phyloP scores from a whole-genome alignment of 177 flowering plant genomes.

The Vitis hybrid region DNA sequence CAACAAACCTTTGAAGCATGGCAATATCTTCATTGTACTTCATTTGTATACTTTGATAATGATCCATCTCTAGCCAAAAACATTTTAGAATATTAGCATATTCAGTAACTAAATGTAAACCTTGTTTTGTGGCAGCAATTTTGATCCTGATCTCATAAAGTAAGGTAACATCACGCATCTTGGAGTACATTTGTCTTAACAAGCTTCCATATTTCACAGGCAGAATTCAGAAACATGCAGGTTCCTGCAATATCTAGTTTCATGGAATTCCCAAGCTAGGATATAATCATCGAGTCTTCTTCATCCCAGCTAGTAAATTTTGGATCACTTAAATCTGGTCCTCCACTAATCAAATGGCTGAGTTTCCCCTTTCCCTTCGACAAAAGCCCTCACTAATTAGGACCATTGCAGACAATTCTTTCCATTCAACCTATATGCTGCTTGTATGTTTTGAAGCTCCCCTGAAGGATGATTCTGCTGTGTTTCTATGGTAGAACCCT shows the following conservation, averaged over 20 bases:
- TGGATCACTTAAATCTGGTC: background rate
- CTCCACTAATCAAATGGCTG: background rate
- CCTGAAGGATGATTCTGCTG: background rate
- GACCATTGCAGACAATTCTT: conserved; percentile 2
- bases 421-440: background rate
- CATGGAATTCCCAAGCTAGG: background rate
- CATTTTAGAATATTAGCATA: background rate
- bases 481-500: too few species aligned
- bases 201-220: background rate
- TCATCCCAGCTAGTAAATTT: background rate
- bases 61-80: background rate
- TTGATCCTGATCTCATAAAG: background rate
- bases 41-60: background rate
- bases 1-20: background rate
- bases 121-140: background rate
- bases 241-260: background rate
- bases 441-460: background rate
- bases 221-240: background rate
- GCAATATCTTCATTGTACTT: conserved; percentile 1
- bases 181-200: background rate
- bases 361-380: background rate
- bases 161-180: background rate
- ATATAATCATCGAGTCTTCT: conserved; percentile 2
- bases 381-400: background rate
- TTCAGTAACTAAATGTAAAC: background rate